Evolutionary conservation across 1,284 basidiomycete species (phyloP).

Genomic region (Apiotrichum porosum): DNA sequence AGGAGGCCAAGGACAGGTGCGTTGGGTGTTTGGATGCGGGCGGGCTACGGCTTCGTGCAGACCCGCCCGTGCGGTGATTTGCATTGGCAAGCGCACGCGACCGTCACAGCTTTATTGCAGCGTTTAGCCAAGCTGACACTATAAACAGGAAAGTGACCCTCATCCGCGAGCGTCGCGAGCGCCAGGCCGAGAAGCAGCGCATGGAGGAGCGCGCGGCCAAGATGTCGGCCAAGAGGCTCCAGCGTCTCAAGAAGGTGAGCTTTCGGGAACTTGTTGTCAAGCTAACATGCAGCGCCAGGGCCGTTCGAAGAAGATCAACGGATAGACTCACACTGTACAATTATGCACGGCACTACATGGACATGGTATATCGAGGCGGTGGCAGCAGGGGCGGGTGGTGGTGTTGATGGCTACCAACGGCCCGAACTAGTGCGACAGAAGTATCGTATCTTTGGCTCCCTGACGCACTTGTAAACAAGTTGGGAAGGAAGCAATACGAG

Average conservation of each 20-base stretch:
- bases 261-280: not conserved
- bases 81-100: too few species aligned
- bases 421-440: too few species aligned
- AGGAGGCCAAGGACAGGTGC: conserved; percentile 40
- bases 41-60: too few species aligned
- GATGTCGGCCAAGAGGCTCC: conserved; percentile 50
- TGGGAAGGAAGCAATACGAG: too few species aligned
- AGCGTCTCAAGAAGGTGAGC: conserved; percentile 48
- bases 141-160: conserved; percentile 35
- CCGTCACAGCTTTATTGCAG: too few species aligned
- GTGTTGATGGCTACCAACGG: too few species aligned
- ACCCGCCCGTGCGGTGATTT: too few species aligned
- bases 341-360: not conserved
- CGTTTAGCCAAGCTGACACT: too few species aligned
- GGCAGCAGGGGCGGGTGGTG: too few species aligned
- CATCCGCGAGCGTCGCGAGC: conserved; percentile 44
- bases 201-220: conserved; percentile 44
- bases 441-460: too few species aligned
- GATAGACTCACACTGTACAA: conserved; percentile 11
- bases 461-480: too few species aligned
- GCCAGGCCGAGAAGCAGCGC: conserved; percentile 45
- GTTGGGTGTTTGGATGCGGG: conserved; percentile 19
- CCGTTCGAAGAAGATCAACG: conserved; percentile 50
- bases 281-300: conserved; percentile 38
- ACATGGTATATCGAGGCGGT: not conserved